A percentile compares a stretch with the other conserved stretches of the same genome.
Conservation (phyloP, 768 basidiomycete genomes). For the Kwoniella bestiolae region DNA sequence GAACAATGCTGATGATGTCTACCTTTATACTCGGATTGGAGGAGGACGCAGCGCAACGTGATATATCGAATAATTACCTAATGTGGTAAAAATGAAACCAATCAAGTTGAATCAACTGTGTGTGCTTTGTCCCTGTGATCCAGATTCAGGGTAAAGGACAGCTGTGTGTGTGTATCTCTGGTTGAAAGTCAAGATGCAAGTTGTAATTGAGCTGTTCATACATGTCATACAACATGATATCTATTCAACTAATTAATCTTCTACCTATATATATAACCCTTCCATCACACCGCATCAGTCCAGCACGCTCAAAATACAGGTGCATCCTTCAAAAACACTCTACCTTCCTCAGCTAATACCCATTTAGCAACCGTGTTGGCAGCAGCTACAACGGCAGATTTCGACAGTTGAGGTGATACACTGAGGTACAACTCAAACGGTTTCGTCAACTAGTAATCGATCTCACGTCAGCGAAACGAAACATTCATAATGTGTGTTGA, state of each 20-base stretch:
- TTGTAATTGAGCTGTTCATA: too few species aligned
- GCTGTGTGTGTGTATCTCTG: not conserved
- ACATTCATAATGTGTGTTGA: not conserved
- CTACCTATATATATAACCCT: too few species aligned
- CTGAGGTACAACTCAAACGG: slow-evolving; percentile 89
- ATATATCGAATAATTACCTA: not conserved
- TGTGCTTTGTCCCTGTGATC: not conserved
- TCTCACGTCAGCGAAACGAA: not conserved
- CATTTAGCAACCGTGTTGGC: slow-evolving; percentile 88
- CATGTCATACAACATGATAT: too few species aligned
- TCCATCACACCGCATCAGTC: too few species aligned
- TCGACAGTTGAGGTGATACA: slow-evolving; percentile 79
- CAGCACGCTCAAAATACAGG: slow-evolving; percentile 72
- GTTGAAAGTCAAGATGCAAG: not conserved
- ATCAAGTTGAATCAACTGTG: not conserved
- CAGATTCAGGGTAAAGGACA: not conserved
- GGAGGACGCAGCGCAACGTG: not conserved
- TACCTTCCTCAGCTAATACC: slow-evolving; percentile 85
- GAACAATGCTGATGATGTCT: slow-evolving; percentile 1
- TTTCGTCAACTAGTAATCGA: slow-evolving; percentile 75
- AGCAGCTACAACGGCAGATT: slow-evolving; percentile 81
- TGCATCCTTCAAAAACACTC: slow-evolving; percentile 82
- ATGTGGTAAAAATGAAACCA: not conserved
- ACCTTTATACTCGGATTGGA: not conserved
- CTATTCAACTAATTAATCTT: too few species aligned